Evolutionary conservation across 2,329 filamentous ascomycete genomes (phyloP).

Genomic region (Arthroderma sp.): DNA sequence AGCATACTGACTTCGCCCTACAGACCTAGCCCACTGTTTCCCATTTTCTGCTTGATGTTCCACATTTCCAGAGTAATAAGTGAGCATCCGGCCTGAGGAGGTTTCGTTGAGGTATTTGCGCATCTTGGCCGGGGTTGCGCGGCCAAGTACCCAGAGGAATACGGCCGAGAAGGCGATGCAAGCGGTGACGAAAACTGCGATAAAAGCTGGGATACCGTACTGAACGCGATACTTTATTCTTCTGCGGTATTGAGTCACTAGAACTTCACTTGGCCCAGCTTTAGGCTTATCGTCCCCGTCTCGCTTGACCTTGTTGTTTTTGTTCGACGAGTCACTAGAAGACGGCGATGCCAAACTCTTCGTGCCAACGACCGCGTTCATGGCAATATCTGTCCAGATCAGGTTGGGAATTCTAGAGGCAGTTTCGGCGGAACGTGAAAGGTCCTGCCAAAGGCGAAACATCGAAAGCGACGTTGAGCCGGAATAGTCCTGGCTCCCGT

Average conservation of each 20-base stretch:
- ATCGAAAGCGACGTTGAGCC: slow-evolving; percentile 28
- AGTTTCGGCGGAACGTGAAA: slow-evolving; percentile 15
- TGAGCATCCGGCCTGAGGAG: slow-evolving; percentile 7
- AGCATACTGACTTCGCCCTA: too few relatives aligned
- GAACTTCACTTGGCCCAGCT: slow-evolving; percentile 20
- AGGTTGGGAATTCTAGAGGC: slow-evolving; percentile 29
- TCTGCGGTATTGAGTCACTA: slow-evolving; percentile 7
- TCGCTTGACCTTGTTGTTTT: slow-evolving; percentile 12
- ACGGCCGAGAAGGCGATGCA: slow-evolving; percentile 20
- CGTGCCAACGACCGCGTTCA: slow-evolving; percentile 31
- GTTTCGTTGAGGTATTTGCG: slow-evolving; percentile 9
- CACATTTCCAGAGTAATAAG: too few relatives aligned
- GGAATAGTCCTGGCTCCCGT: slow-evolving; percentile 18
- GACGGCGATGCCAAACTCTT: slow-evolving; percentile 4
- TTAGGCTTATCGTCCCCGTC: slow-evolving; percentile 12
- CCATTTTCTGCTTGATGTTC: too few relatives aligned
- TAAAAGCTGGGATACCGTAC: slow-evolving; percentile 23
- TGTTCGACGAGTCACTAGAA: not conserved
- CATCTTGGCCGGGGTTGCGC: slow-evolving; percentile 8
- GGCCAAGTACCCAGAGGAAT: slow-evolving; percentile 15
- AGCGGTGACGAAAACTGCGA: slow-evolving; percentile 40
- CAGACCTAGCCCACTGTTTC: too few relatives aligned
- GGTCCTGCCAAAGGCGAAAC: slow-evolving; percentile 28
- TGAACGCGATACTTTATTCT: slow-evolving; percentile 8
- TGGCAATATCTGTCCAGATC: slow-evolving; percentile 33